phyloP scores from a whole-genome alignment of 805 yeast genomes.

The Cyberlindnera xishuangbannaensis region DNA sequence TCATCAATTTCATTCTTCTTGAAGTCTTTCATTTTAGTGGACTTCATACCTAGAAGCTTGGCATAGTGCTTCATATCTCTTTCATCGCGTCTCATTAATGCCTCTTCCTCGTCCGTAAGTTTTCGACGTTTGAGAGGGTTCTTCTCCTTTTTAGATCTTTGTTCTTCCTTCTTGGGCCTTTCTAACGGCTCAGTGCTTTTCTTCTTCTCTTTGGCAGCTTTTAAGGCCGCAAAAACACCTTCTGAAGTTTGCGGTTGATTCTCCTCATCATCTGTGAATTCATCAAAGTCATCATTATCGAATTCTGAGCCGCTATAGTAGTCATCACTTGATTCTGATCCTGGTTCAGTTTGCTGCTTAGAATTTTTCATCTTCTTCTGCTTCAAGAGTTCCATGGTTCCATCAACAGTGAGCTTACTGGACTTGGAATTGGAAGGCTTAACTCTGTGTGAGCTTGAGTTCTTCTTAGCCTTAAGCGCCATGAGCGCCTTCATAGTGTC shows the following conservation, averaged over 20 bases:
- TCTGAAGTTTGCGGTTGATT: constrained; percentile 32
- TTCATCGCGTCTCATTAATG: constrained; percentile 54
- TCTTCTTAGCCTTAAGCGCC: constrained; percentile 20
- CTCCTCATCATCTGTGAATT: constrained; percentile 25
- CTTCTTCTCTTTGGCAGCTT: constrained; percentile 32
- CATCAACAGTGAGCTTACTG: too few species aligned
- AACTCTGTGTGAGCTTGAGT: neutral
- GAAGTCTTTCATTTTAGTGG: constrained; percentile 42
- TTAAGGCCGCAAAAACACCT: constrained; percentile 40
- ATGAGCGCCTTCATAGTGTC: constrained; percentile 39
- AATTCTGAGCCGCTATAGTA: constrained; percentile 11
- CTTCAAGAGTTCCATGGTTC: too few species aligned
- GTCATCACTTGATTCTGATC: constrained; percentile 23
- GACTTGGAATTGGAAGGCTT: neutral
- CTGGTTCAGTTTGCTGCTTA: constrained; percentile 23
- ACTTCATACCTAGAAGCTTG: constrained; percentile 67
- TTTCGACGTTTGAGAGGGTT: constrained; percentile 28
- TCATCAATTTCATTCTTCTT: constrained; percentile 59
- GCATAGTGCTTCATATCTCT: constrained; percentile 81
- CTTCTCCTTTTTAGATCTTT: constrained; percentile 6
- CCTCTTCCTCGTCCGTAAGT: constrained; percentile 40
- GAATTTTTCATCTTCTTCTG: constrained; percentile 17
- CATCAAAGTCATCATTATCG: constrained; percentile 13
- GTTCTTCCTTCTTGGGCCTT: constrained; percentile 14
- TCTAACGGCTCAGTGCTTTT: neutral